Base-by-base conservation (phyloP, 1,284 basidiomycete genomes). In the Flammula alnicola region DNA sequence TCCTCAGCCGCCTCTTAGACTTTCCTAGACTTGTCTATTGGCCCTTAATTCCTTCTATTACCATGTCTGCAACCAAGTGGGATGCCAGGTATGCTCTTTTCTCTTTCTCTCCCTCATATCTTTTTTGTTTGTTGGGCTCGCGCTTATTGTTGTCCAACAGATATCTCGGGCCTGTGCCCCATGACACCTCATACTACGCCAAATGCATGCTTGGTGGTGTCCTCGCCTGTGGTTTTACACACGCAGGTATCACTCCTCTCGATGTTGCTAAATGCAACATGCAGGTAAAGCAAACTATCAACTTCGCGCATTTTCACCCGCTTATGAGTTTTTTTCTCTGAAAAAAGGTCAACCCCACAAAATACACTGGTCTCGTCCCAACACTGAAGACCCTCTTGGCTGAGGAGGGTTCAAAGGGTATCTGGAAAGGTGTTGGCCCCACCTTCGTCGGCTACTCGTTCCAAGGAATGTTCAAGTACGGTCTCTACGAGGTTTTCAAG, bases 221-320 rank as follows among this genome's bases (percentile, higher is more conserved):
- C 60, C 81, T 96, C 61, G 93, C 95, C 56, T 98, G 95, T 66
- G 93, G 94, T 76, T 51, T 95, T 71, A 97, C 95, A 61, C 95
- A 98, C 73, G 95, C 94, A 53, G 92, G 88, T 64, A 86, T 95
- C 65, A 95, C 93, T 33, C 93, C 93, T 55, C 84, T 96, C 63
- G 93, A 96, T 79, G 93, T 95, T 62, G 90, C 92, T 66, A 97
- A 98, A 81, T 97, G 95, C 71, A 93, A 95, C 79, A 97, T 98
- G 87, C 95, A 98, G 87, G 93, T 93, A 43, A n/a, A 63, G 86
- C 74, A 68, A 65, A 69, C 64, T 26, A 11, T 16, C 26, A 9
- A 68, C 70, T 46, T 46, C 32, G 23, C 29, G 26, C 27, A 23
- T 47, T 30, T 42, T 47, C 31, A 10, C 19, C 17, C 40, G 20